Base-by-base conservation (phyloP, 257 asterid genomes). In the Mentha longifolia region DNA sequence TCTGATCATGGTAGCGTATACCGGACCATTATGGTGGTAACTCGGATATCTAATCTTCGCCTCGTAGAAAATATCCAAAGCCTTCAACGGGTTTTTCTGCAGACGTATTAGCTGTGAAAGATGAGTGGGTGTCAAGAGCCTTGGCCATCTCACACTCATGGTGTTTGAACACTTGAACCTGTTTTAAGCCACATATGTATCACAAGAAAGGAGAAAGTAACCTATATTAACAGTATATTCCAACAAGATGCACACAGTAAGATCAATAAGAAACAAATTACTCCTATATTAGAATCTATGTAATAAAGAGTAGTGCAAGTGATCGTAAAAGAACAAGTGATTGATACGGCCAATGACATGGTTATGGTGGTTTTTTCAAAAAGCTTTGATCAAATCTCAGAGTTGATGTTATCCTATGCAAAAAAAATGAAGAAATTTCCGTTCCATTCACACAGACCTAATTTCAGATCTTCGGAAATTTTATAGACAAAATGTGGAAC, bases 101-200 rank as follows among this genome's bases (percentile, higher is more conserved):
- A 77, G 71, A 47, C 76, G 78, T 72, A 89, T 77, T 19, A 94
- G 68, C 85, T 84, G 92, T 0, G 95, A 86, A 78, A 91, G 97
- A 39, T 82, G 83, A 25, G 90, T 82, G 41, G 97, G 91, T 16
- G 85, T 84, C 77, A 94, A 77, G 68, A 83, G 55, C 83, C 95
- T 86, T 15, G 98, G 98, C 98, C 98, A 91, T 80, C 96, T 87
- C 19, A 89, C 62, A 61, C 80, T 79, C 97, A 92, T 88, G 69
- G 61, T 42, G 50, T 42, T 42, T 30, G n/a, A 65, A 37, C 46
- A 46, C 75, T 79, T 63, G 25, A 61, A 60, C 59, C 63, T 65
- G 68, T 59, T 64, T 45, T 22, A n/a, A n/a, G n/a, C 17, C 20
- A 35, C n/a, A 19, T 46, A 61, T 58, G 45, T 9, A 71, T 43